Percentiles rank a stretch among this genome's conserved stretches.
Evolutionary conservation across 2,329 filamentous ascomycete species (phyloP).

Genomic region (Aspergillus niger): DNA sequence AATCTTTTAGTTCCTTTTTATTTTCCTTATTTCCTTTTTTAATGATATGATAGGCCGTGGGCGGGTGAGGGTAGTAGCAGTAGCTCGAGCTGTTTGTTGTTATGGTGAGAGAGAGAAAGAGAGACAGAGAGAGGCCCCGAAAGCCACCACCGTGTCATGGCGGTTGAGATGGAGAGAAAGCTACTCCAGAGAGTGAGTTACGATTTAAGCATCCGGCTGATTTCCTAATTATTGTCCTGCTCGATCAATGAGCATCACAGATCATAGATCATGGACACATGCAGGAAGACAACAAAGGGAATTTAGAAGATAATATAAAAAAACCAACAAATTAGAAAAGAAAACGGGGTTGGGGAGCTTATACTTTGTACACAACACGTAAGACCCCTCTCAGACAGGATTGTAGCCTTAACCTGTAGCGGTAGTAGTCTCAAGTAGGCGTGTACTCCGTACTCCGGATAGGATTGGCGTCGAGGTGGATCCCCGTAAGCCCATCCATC

Average conservation of each 20-base stretch:
- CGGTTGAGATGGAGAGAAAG: not conserved
- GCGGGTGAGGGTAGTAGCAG: no score
- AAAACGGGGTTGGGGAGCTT: not conserved
- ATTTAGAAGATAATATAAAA: no score
- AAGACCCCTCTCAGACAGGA: constrained; percentile 7
- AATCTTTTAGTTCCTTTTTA: no score
- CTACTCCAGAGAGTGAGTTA: not conserved
- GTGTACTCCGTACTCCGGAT: constrained; percentile 7
- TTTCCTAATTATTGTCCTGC: not conserved
- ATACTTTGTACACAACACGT: constrained; percentile 10
- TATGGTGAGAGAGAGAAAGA: no score
- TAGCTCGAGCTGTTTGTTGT: no score
- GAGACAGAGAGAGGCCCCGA: not conserved
- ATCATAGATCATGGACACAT: not conserved
- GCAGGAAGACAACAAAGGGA: no score
- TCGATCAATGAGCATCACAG: constrained; percentile 1
- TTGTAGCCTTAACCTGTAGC: not conserved
- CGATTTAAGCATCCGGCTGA: not conserved
- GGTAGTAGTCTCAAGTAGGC: constrained; percentile 8
- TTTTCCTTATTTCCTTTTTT: no score
- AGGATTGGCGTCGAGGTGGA: not conserved
- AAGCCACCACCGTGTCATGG: not conserved
- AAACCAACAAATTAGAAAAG: no score
- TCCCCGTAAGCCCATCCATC: not conserved
- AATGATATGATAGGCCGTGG: no score